Evolutionary conservation across 352 stramenopile species (phyloP).

Genomic region (Globisporangium cystogenes): DNA sequence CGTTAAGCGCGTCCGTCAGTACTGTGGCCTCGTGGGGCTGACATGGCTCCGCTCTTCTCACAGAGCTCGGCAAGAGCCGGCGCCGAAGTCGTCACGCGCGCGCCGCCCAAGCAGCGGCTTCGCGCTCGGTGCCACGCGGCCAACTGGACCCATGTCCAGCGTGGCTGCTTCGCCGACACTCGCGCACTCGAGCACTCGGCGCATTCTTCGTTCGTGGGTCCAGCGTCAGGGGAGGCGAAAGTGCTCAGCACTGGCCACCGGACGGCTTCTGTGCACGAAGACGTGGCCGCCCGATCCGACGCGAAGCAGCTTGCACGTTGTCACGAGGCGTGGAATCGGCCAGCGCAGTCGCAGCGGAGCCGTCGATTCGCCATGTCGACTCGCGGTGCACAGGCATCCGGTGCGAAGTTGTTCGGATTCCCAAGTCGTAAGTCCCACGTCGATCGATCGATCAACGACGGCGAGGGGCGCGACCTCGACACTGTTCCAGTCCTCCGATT

Average conservation of each 20-base stretch:
- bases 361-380: no score
- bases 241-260: no score
- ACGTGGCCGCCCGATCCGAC: background rate
- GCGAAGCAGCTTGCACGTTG: no score
- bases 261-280: background rate
- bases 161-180: background rate
- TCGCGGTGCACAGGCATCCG: no score
- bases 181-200: background rate
- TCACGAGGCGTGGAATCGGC: no score
- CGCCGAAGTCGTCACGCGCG: background rate
- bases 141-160: slow-evolving; percentile 6
- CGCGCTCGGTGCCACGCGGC: background rate
- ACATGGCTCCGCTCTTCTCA: background rate
- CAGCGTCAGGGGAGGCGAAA: background rate
- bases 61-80: background rate
- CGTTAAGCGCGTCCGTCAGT: background rate
- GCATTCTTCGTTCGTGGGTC: background rate
- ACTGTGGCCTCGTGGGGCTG: background rate
- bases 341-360: no score
- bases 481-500: no score
- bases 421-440: no score
- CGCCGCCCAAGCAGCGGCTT: background rate
- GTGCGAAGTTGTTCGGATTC: no score
- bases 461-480: no score
- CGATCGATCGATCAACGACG: no score